phyloP scores from a whole-genome alignment of 169 alveolate genomes.

The Eimeria mitis region DNA sequence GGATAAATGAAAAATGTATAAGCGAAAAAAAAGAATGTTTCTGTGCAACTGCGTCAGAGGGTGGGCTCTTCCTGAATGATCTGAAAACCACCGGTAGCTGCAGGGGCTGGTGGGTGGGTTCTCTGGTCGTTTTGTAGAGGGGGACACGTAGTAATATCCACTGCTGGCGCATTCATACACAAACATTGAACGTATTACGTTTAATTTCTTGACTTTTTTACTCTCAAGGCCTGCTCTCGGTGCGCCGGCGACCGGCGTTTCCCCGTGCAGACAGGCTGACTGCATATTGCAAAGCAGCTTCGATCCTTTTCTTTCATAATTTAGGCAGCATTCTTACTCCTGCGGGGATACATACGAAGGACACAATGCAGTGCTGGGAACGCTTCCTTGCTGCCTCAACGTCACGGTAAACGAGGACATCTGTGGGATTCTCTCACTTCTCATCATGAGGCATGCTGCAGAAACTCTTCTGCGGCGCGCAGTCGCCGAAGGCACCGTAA shows the following conservation, averaged over 20 bases:
- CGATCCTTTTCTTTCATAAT: neutral
- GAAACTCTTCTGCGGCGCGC: constrained; percentile 69
- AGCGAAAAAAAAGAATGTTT: neutral
- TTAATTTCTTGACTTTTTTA: neutral
- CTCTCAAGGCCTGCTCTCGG: neutral
- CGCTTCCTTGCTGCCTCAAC: neutral
- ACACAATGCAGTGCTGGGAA: neutral
- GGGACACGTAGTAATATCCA: neutral
- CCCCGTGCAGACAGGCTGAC: neutral
- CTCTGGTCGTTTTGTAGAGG: neutral
- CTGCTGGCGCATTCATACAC: too few species aligned
- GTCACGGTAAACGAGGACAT: neutral
- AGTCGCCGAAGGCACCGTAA: constrained; percentile 33
- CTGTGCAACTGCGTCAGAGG: neutral
- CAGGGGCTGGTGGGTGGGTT: constrained; percentile 69
- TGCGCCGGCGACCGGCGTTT: neutral
- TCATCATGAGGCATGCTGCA: constrained; percentile 23
- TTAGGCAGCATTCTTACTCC: neutral
- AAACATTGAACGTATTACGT: neutral
- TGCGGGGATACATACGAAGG: neutral
- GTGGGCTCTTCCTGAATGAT: constrained; percentile 7
- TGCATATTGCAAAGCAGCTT: neutral
- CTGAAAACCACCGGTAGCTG: neutral
- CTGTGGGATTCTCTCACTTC: neutral
- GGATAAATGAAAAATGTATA: neutral